Evolutionary conservation across 2,329 filamentous ascomycete genomes (phyloP).

Genomic region (Neofusicoccum laricinum): DNA sequence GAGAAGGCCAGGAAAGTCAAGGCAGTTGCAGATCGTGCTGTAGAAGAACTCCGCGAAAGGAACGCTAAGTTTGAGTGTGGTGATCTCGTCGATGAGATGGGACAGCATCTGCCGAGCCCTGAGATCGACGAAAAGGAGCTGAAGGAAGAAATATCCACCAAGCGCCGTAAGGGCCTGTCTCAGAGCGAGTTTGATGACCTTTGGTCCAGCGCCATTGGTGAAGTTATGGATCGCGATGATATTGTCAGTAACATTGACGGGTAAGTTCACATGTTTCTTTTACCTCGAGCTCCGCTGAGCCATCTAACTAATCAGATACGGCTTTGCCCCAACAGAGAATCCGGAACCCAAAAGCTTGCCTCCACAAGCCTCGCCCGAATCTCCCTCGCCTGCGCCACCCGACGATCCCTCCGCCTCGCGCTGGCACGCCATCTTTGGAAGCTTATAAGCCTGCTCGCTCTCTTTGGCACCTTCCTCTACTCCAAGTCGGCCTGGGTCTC

Average conservation of each 20-base stretch:
- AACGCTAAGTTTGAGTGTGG: constrained; percentile 91
- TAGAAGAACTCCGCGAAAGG: constrained; percentile 81
- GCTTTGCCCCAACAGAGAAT: constrained; percentile 69
- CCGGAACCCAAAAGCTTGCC: constrained; percentile 65
- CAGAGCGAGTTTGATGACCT: constrained; percentile 85
- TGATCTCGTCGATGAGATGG: constrained; percentile 61
- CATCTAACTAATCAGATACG: constrained; percentile 78
- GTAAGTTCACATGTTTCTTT: constrained; percentile 48
- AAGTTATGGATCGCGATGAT: constrained; percentile 64
- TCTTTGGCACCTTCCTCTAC: constrained; percentile 48
- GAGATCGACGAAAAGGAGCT: constrained; percentile 69
- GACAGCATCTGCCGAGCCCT: constrained; percentile 58
- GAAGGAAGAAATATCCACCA: constrained; percentile 73
- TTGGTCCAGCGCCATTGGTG: constrained; percentile 70
- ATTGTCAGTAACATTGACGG: constrained; percentile 54
- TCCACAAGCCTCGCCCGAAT: constrained; percentile 89
- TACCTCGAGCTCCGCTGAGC: constrained; percentile 19
- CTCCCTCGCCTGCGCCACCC: constrained; percentile 79
- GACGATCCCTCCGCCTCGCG: constrained; percentile 72
- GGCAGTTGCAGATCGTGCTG: constrained; percentile 79
- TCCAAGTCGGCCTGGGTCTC: constrained; percentile 61
- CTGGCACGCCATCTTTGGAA: constrained; percentile 84
- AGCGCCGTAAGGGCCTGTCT: constrained; percentile 63
- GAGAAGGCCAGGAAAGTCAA: constrained; percentile 86
- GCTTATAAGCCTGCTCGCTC: constrained; percentile 64